phyloP scores from a whole-genome alignment of 2,329 filamentous ascomycete species.

The Kalmusia sp. region DNA sequence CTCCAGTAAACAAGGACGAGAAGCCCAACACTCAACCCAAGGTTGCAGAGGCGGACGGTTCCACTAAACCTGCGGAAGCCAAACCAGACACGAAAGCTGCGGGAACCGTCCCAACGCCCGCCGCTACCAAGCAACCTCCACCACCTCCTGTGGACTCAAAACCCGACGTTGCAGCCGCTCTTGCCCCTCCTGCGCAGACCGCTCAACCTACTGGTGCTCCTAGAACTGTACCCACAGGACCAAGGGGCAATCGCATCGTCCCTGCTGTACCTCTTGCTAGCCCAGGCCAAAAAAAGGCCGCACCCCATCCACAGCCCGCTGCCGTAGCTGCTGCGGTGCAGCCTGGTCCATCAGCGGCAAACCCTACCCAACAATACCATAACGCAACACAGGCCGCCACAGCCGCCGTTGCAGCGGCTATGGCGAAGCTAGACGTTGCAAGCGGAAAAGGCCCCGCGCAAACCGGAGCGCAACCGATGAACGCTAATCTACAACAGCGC shows the following conservation, averaged over 20 bases:
- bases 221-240: constrained; percentile 50
- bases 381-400: constrained; percentile 78
- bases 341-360: constrained; percentile 28
- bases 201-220: constrained; percentile 39
- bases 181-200: constrained; percentile 56
- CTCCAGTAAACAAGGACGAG: constrained; percentile 35
- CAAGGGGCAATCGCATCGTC: constrained; percentile 62
- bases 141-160: constrained; percentile 74
- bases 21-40: constrained; percentile 38
- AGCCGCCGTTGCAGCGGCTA: constrained; percentile 79
- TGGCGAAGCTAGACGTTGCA: constrained; percentile 70
- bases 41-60: constrained; percentile 54
- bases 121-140: constrained; percentile 59
- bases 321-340: constrained; percentile 50
- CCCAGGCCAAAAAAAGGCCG: constrained; percentile 39
- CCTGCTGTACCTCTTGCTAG: constrained; percentile 71
- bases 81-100: constrained; percentile 57
- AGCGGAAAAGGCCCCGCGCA: constrained; percentile 28
- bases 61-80: constrained; percentile 60
- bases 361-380: constrained; percentile 53
- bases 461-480: constrained; percentile 57
- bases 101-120: constrained; percentile 42
- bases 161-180: constrained; percentile 65
- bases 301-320: constrained; percentile 46
- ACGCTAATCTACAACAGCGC: constrained; percentile 72